Conservation (phyloP, 345 rosid species). For the Brassica incana region DNA sequence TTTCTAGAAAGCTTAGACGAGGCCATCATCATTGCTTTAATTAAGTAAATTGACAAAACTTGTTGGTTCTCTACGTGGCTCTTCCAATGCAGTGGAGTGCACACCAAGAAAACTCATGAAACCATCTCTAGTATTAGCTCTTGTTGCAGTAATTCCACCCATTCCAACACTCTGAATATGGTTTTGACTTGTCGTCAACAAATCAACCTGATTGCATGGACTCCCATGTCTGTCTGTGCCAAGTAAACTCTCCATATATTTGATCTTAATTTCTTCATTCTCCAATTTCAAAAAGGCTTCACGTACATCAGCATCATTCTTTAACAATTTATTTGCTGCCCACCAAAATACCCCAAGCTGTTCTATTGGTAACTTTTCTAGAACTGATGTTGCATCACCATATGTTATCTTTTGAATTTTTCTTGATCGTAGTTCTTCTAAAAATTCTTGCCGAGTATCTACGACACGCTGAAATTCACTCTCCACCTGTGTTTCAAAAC, state of each 20-base stretch:
- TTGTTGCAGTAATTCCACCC: not conserved
- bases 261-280: constrained; percentile 6
- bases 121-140: not conserved
- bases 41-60: not conserved
- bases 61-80: not conserved
- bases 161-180: not conserved
- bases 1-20: no score
- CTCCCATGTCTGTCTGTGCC: not conserved
- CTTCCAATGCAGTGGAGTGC: not conserved
- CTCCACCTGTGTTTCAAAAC: not conserved
- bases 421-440: not conserved
- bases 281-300: not conserved
- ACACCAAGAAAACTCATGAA: not conserved
- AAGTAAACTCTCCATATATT: not conserved
- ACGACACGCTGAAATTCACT: not conserved
- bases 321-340: not conserved
- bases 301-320: not conserved
- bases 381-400: not conserved
- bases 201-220: not conserved
- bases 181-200: not conserved
- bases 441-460: not conserved
- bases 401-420: not conserved
- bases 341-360: not conserved
- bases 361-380: not conserved
- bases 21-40: not conserved